phyloP scores from a whole-genome alignment of 2,329 filamentous ascomycete species.

The Neocatenulostroma microsporum region DNA sequence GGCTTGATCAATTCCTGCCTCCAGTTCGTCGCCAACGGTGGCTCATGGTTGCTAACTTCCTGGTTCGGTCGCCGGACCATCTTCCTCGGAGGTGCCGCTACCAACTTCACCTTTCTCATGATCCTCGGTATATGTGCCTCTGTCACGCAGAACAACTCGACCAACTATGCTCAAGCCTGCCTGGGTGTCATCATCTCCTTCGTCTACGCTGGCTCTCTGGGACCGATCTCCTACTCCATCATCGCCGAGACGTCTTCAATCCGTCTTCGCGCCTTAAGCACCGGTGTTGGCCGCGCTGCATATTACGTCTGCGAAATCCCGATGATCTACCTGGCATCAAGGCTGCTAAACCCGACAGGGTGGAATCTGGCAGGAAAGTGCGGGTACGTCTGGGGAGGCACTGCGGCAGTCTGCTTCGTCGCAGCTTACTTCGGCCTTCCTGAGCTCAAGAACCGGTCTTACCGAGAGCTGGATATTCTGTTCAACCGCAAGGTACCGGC shows the following conservation, averaged over 20 bases:
- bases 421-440: conserved; percentile 39
- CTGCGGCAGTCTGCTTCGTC: conserved; percentile 35
- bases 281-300: conserved; percentile 19
- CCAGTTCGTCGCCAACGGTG: conserved; percentile 14
- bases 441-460: conserved; percentile 40
- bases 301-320: conserved; percentile 18
- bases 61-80: conserved; percentile 33
- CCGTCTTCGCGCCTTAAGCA: conserved; percentile 20
- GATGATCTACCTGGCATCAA: conserved; percentile 15
- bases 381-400: conserved; percentile 43
- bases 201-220: conserved; percentile 19
- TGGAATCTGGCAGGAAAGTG: conserved; percentile 39
- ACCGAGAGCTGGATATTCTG: conserved; percentile 40
- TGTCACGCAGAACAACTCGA: conserved; percentile 10
- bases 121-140: conserved; percentile 19
- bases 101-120: conserved; percentile 29
- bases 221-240: conserved; percentile 22
- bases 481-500: conserved; percentile 38
- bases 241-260: conserved; percentile 23
- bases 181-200: conserved; percentile 45
- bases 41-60: conserved; percentile 26
- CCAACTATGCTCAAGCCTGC: conserved; percentile 36
- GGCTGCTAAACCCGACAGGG: conserved; percentile 20
- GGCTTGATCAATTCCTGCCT: conserved; percentile 23
- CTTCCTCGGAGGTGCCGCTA: conserved; percentile 26